phyloP scores from a whole-genome alignment of 2,329 filamentous ascomycete species.

The Cephalotrichum gorgonifer region DNA sequence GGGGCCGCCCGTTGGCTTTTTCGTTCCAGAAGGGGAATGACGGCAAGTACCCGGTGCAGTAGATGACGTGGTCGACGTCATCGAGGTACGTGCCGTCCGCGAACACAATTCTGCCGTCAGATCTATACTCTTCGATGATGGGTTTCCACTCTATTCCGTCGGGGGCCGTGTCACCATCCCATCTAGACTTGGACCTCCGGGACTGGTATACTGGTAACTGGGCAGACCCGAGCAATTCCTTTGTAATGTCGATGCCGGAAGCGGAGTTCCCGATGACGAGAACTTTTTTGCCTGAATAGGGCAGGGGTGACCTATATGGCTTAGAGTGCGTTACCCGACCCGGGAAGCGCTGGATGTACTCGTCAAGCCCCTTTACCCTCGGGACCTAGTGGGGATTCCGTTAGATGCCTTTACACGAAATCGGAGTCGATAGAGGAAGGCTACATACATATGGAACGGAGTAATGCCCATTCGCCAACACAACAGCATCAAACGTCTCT shows the following conservation, averaged over 20 bases:
- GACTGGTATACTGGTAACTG: slow-evolving; percentile 39
- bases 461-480: slow-evolving; percentile 33
- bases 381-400: slow-evolving; percentile 25
- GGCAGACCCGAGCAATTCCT: slow-evolving; percentile 24
- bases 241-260: slow-evolving; percentile 28
- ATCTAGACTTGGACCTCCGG: slow-evolving; percentile 33
- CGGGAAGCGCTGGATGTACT: slow-evolving; percentile 26
- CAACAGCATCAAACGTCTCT: slow-evolving; percentile 34
- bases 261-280: slow-evolving; percentile 33
- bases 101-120: slow-evolving; percentile 32
- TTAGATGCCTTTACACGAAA: background rate
- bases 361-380: slow-evolving; percentile 29
- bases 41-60: slow-evolving; percentile 30
- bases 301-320: slow-evolving; percentile 26
- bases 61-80: slow-evolving; percentile 27
- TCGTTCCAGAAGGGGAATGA: slow-evolving; percentile 40
- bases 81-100: slow-evolving; percentile 22
- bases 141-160: slow-evolving; percentile 43
- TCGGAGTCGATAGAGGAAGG: background rate
- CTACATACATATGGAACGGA: slow-evolving; percentile 31
- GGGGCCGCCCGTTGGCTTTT: slow-evolving; percentile 27
- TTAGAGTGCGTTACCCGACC: slow-evolving; percentile 33
- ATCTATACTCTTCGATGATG: slow-evolving; percentile 30
- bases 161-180: slow-evolving; percentile 38
- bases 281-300: slow-evolving; percentile 22